These are phyloP conservation scores for Nicotiana benthamiana DNA, from an alignment of 257 asterid species.

Conservation along the genomic window DNA sequence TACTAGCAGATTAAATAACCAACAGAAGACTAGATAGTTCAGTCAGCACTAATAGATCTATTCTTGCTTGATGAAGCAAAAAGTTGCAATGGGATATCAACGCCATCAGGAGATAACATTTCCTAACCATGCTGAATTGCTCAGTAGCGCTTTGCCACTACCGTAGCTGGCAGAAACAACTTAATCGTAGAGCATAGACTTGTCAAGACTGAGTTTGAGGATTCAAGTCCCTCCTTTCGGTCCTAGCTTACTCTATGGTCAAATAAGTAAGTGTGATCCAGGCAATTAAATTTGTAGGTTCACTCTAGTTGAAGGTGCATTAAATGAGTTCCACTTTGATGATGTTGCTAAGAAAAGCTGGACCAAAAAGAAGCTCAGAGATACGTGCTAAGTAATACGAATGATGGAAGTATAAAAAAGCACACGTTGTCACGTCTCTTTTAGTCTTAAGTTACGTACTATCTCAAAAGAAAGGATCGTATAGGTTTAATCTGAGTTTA, in stretches of 20 bases:
- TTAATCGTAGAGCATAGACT: not conserved
- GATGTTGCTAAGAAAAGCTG: not conserved
- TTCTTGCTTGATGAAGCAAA: not conserved
- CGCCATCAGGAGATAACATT: not conserved
- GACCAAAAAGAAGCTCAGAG: not conserved
- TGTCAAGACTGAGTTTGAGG: not conserved
- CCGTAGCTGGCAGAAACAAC: not conserved
- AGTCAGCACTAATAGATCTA: not conserved
- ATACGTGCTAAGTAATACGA: not conserved
- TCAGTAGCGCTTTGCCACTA: not conserved
- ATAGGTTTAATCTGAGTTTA: not conserved
- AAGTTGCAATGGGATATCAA: not conserved
- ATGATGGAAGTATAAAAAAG: not conserved
- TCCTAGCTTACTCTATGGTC: not conserved
- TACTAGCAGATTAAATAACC: not conserved
- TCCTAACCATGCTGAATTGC: not conserved
- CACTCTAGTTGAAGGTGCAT: not conserved
- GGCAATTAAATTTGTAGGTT: not conserved
- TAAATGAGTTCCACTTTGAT: not conserved
- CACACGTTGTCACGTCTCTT: not conserved
- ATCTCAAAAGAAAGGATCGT: not conserved
- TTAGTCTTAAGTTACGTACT: not conserved
- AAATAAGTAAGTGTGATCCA: not conserved
- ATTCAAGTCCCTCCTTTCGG: not conserved
- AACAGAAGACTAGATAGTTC: not conserved